Evolutionary conservation across 257 asterid species (phyloP), one percentile per base, ranked within the genome.

Genomic region (Ligustrum vulgare): DNA sequence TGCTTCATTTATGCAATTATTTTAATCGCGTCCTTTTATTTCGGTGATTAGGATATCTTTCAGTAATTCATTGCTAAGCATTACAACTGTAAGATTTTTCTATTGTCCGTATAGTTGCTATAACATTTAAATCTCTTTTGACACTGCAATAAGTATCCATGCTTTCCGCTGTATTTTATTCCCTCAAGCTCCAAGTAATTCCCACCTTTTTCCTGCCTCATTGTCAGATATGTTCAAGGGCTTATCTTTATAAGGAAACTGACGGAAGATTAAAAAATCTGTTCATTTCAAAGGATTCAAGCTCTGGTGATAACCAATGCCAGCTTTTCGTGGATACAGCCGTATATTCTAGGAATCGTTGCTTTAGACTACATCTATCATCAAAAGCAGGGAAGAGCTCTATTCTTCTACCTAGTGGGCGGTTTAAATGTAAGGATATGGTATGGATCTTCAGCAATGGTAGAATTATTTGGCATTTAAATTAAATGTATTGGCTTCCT

Each of bases 341-440:
- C 67, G 99, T 94, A 74, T 94, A 94, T 84, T 43, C 98, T 68
- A 88, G 99, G 86, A 94, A 94, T 74, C 98, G 99, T 70, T 92
- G 97, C 85, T 94, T 94, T 83, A 96, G 99, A 80, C 86, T 94
- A 72, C 90, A 88, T 70, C 85, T 94, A 68, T 94, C 99, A 66
- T 94, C 99, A 41, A 94, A 94, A 88, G 97, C 99, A 34, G 94
- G 98, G 84, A 94, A 92, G 83, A 86, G 65, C 65, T 91, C 95
- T 31, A 69, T 90, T 81, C 99, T 94, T 81, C 67, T 87, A 49
- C 97, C 99, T 25, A 94, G 89, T 87, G 94, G 98, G 56, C 97
- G 99, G 73, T 94, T 92, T 80, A 92, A 81, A 85, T 88, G 98
- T 76, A 88, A 86, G 88, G 89, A 80, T 80, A 87, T 91, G 98